Percentiles rank a stretch among this genome's conserved stretches.
These are phyloP conservation scores for Colletotrichum caudatum DNA, from an alignment of 2,329 filamentous ascomycete genomes.

Conservation along the genomic window DNA sequence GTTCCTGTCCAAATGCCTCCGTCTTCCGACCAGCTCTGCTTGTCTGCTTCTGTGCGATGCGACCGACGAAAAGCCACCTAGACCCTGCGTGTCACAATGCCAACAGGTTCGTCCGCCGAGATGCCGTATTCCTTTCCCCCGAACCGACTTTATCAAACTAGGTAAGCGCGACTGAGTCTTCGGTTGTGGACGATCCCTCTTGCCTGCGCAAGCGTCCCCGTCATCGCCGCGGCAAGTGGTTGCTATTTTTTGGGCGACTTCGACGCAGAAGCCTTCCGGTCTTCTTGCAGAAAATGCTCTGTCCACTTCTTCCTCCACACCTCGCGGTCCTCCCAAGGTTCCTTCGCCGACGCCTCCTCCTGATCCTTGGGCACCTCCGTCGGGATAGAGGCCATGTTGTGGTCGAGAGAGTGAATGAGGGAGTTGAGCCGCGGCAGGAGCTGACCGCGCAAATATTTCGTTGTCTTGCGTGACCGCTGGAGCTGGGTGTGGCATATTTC, in stretches of 20 bases:
- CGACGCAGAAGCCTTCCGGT: conserved; percentile 30
- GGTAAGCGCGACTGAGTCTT: neutral
- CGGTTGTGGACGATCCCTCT: neutral
- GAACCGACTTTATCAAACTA: neutral
- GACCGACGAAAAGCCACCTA: conserved; percentile 18
- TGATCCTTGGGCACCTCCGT: conserved; percentile 37
- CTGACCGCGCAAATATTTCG: conserved; percentile 35
- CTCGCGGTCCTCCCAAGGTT: conserved; percentile 40
- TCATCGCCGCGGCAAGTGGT: neutral
- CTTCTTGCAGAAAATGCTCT: conserved; percentile 35
- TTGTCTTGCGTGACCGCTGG: conserved; percentile 33
- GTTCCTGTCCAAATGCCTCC: conserved; percentile 22
- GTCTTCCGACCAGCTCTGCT: neutral
- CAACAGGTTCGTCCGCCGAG: conserved; percentile 15
- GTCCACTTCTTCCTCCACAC: conserved; percentile 41
- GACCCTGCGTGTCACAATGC: conserved; percentile 19
- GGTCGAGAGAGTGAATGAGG: conserved; percentile 39
- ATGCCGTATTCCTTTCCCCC: conserved; percentile 11
- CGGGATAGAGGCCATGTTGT: conserved; percentile 41
- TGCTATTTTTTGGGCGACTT: conserved; percentile 34
- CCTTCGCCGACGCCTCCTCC: conserved; percentile 34
- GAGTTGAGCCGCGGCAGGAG: conserved; percentile 38
- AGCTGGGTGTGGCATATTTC: conserved; percentile 39
- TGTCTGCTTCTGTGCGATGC: neutral
- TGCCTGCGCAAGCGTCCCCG: neutral